phyloP scores from a whole-genome alignment of 2,329 filamentous ascomycete genomes.

The Metarhizium rileyi region DNA sequence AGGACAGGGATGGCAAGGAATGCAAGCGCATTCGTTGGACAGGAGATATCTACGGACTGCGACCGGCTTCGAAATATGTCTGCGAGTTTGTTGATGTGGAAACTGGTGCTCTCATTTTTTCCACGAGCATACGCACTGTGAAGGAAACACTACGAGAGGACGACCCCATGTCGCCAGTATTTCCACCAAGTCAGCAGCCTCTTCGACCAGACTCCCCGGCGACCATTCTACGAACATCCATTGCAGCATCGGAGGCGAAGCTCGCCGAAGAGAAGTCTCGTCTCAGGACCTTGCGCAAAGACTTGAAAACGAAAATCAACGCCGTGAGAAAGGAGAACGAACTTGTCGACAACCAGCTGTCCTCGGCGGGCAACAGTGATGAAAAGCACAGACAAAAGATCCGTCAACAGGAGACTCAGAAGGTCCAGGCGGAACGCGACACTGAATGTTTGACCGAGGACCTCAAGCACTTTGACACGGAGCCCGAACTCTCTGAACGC shows the following conservation, averaged over 20 bases:
- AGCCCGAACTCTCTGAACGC: slow-evolving; percentile 52
- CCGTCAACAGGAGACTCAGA: slow-evolving; percentile 64
- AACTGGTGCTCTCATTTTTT: slow-evolving; percentile 58
- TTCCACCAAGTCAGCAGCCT: slow-evolving; percentile 43
- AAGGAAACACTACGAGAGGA: slow-evolving; percentile 31
- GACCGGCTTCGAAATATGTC: slow-evolving; percentile 66
- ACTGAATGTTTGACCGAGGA: slow-evolving; percentile 43
- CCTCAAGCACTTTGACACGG: slow-evolving; percentile 53
- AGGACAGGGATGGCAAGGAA: slow-evolving; percentile 22
- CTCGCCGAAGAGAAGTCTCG: slow-evolving; percentile 59
- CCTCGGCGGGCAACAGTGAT: slow-evolving; percentile 62
- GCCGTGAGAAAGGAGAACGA: slow-evolving; percentile 66
- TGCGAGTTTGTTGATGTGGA: slow-evolving; percentile 66
- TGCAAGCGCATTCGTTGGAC: slow-evolving; percentile 45
- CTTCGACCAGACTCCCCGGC: slow-evolving; percentile 67
- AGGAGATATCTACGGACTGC: slow-evolving; percentile 59
- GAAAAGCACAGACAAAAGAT: slow-evolving; percentile 68
- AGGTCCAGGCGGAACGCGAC: slow-evolving; percentile 53
- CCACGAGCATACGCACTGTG: slow-evolving; percentile 59
- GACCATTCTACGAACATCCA: slow-evolving; percentile 67
- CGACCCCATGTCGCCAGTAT: slow-evolving; percentile 18
- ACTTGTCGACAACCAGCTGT: slow-evolving; percentile 53
- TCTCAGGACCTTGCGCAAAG: slow-evolving; percentile 62
- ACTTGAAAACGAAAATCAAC: slow-evolving; percentile 61
- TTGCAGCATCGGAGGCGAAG: slow-evolving; percentile 61